Conservation (phyloP, 257 asterid species). For the Salvia miltiorrhiza region DNA sequence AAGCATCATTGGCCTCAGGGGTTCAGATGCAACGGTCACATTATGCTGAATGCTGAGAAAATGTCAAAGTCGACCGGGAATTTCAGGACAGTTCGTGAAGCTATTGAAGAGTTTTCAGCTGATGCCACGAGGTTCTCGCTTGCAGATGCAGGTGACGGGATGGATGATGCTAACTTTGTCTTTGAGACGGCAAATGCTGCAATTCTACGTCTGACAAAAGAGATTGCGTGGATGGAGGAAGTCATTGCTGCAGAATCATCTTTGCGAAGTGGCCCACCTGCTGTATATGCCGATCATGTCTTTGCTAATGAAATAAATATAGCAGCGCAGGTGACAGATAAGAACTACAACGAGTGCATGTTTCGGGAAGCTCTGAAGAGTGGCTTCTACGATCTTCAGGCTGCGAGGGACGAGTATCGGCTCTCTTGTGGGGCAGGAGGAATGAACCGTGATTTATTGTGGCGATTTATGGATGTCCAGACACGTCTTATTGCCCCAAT, state of each 20-base stretch:
- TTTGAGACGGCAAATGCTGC: constrained; percentile 95
- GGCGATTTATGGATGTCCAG: constrained; percentile 82
- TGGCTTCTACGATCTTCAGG: constrained; percentile 86
- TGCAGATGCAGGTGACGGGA: constrained; percentile 98
- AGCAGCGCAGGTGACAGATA: constrained; percentile 67
- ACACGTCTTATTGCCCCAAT: constrained; percentile 72
- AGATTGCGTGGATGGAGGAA: constrained; percentile 85
- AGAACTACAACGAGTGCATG: constrained; percentile 68
- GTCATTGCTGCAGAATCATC: constrained; percentile 63
- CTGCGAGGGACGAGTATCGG: constrained; percentile 87
- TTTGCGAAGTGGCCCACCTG: constrained; percentile 45
- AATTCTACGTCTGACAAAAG: constrained; percentile 85
- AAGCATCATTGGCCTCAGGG: constrained; percentile 84
- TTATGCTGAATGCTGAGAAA: constrained; percentile 88
- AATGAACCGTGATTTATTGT: constrained; percentile 60
- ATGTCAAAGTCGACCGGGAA: constrained; percentile 97
- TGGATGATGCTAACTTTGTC: constrained; percentile 96
- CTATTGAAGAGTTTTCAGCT: constrained; percentile 94
- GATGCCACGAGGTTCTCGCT: constrained; percentile 93
- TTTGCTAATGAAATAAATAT: constrained; percentile 80
- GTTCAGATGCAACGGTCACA: constrained; percentile 91
- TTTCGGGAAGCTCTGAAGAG: constrained; percentile 83
- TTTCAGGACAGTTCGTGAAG: constrained; percentile 84
- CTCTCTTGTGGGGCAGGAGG: constrained; percentile 84
- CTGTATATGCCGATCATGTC: constrained; percentile 68